Evolutionary conservation across 768 basidiomycete species (phyloP).

Genomic region (Collybia mongolica): DNA sequence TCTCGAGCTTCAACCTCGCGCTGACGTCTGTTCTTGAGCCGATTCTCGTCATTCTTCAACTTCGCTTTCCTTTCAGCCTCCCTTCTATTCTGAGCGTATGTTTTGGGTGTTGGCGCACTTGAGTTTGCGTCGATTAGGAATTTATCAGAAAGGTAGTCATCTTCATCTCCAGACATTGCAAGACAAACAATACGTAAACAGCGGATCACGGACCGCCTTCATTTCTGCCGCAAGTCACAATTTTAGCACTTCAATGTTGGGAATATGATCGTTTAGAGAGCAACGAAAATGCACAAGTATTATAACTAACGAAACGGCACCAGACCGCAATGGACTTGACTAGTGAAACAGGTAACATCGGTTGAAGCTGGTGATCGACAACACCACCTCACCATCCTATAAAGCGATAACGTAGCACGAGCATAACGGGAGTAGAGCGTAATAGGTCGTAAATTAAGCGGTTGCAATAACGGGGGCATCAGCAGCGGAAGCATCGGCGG

Average conservation of each 20-base stretch:
- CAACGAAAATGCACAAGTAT: conserved; percentile 21
- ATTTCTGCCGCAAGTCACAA: not conserved
- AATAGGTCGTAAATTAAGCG: conserved; percentile 22
- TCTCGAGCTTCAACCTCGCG: conserved; percentile 73
- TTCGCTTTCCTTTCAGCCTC: conserved; percentile 57
- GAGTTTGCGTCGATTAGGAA: conserved; percentile 54
- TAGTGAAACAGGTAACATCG: conserved; percentile 18
- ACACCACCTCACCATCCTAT: conserved; percentile 18
- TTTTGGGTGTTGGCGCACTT: conserved; percentile 43
- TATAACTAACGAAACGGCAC: conserved; percentile 40
- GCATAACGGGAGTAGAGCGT: conserved; percentile 18
- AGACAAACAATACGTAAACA: conserved; percentile 19
- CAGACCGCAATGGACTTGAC: conserved; percentile 41
- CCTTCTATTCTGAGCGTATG: conserved; percentile 71
- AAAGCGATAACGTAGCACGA: conserved; percentile 36
- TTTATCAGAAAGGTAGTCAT: conserved; percentile 88
- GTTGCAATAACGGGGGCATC: conserved; percentile 19
- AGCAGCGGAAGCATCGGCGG: conserved; percentile 20
- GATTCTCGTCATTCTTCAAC: conserved; percentile 67
- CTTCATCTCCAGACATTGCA: conserved; percentile 71
- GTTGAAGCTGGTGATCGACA: conserved; percentile 8
- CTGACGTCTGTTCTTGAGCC: conserved; percentile 61
- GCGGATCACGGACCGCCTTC: not conserved
- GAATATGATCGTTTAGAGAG: conserved; percentile 7
- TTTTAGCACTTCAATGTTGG: not conserved